A percentile compares a stretch with the other conserved stretches of the same genome.
These are phyloP conservation scores for Claviceps cyperi DNA, from an alignment of 2,329 filamentous ascomycete species.

Conservation along the genomic window DNA sequence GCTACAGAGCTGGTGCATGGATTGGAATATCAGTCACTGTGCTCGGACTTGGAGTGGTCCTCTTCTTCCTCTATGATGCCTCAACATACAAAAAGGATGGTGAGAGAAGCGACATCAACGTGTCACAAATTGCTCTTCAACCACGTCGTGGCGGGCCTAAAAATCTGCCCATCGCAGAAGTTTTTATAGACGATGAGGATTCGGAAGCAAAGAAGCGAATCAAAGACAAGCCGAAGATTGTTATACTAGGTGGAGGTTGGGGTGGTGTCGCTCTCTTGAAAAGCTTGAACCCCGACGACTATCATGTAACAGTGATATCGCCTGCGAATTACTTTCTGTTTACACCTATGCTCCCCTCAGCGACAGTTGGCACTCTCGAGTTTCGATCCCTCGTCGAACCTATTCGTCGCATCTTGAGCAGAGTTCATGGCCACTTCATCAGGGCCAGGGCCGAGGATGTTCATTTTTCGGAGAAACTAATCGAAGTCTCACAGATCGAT, in stretches of 20 bases:
- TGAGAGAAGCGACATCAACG: constrained; percentile 55
- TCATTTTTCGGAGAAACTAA: constrained; percentile 79
- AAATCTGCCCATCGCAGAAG: constrained; percentile 82
- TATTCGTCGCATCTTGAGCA: constrained; percentile 66
- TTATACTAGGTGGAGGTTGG: constrained; percentile 90
- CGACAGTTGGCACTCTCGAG: constrained; percentile 89
- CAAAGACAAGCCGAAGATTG: constrained; percentile 82
- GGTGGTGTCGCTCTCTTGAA: constrained; percentile 86
- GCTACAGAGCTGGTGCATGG: constrained; percentile 49
- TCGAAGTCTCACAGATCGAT: constrained; percentile 69
- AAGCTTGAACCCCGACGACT: constrained; percentile 76
- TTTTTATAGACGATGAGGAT: constrained; percentile 81
- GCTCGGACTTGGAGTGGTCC: constrained; percentile 53
- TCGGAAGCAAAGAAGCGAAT: constrained; percentile 50
- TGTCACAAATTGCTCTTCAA: constrained; percentile 71
- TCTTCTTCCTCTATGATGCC: constrained; percentile 89
- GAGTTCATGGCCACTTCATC: constrained; percentile 76
- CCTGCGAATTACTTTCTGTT: constrained; percentile 96
- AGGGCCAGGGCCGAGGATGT: constrained; percentile 78
- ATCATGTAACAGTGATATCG: constrained; percentile 89
- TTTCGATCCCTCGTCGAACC: constrained; percentile 85
- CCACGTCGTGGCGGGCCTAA: constrained; percentile 80
- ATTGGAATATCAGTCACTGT: constrained; percentile 60
- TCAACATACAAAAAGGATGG: constrained; percentile 70
- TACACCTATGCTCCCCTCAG: constrained; percentile 93